Base-by-base conservation (phyloP, 768 basidiomycete genomes). In the Leucocoprinus birnbaumii region DNA sequence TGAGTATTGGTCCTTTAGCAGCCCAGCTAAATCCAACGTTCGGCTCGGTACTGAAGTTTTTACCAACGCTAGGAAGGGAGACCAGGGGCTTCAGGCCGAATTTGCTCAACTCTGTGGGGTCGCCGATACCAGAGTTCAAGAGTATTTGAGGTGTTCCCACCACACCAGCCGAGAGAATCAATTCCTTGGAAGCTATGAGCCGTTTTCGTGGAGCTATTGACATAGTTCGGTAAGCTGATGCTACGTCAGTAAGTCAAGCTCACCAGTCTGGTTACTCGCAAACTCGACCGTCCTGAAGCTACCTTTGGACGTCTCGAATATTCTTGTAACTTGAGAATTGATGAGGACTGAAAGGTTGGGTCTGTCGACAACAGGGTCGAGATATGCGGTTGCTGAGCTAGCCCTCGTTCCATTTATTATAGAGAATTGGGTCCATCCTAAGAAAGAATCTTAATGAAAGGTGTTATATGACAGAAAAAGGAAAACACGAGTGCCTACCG, bases 181-280 rank as follows among this genome's bases (percentile, higher is more conserved):
- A 70, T 59, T 84, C 82, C 56, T 75, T 78, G 55, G 61, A 60
- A 0, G 80, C 82, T 8, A 57, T 70, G 1, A 69, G 74, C 2
- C 65, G 66, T 55, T 3, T 35, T 3, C 37, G 49, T 16, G 37
- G 49, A 7, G 21, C 49, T 50, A 22, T 24, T 5, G 24, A 11
- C n/a, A 10, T 14, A 21, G 14, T 25, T 16, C 27, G 10, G n/a
- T 8, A 19, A 14, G 2, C 7, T 25, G 8, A 16, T 4, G 24
- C 14, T 22, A 40, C n/a, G n/a, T 71, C 60, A 11, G 25, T 16
- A 40, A 3, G 1, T 5, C 25, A 14, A 13, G 21, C 5, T 13
- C 3, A 50, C 49, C 19, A n/a, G 35, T 40, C 16, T 31, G 49
- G 22, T 35, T 35, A 14, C 25, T n/a, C n/a, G 35, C 49, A 11